Base-by-base conservation (phyloP, 495 filamentous ascomycete genomes). In the Podospora pseudocomata region DNA sequence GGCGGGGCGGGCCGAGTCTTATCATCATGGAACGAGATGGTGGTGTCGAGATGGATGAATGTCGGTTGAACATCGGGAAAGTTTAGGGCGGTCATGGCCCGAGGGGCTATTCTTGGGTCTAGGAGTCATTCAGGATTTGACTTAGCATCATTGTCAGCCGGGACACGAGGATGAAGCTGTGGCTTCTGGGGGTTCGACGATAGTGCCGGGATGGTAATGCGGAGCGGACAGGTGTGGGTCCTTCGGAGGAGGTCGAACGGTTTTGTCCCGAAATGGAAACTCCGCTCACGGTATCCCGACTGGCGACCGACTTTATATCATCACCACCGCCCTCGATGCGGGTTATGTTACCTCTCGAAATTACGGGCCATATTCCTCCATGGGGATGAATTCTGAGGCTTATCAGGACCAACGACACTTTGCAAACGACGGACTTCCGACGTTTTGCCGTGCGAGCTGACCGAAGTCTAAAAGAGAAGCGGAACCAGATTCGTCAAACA, bases 1-100 rank as follows among this genome's bases (percentile, higher is more conserved):
- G 55, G 55, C 55, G 55, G 55, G n/a, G 55, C 55, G 55, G 55
- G 55, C 55, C 55, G 55, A 58, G n/a, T 58, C 16, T 19, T 58
- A 26, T 58, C 39, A 49, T 13, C 39, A 11, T 23, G 39, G 39
- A 11, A 49, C 7, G 5, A 49, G 39, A 49, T 18, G 39, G 39
- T 49, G 39, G 39, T 49, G 39, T 49, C 2, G 39, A 49, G 39
- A 18, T 49, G 39, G 39, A 11, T 49, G 39, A 49, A 49, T 49
- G 39, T 49, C 39, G 39, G 39, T 49, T 49, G 39, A 49, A 49
- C 39, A 49, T 49, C 39, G 39, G 39, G 39, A 3, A 49, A 49
- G 9, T 9, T 49, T 6, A 2, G 9, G 39, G 13, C 13, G 39
- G 7, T 11, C 15, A 2, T 49, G 39, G 9, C 13, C 39, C 39